Base-by-base conservation (phyloP, 768 basidiomycete genomes). In the Strobilomyces echinocephalus region DNA sequence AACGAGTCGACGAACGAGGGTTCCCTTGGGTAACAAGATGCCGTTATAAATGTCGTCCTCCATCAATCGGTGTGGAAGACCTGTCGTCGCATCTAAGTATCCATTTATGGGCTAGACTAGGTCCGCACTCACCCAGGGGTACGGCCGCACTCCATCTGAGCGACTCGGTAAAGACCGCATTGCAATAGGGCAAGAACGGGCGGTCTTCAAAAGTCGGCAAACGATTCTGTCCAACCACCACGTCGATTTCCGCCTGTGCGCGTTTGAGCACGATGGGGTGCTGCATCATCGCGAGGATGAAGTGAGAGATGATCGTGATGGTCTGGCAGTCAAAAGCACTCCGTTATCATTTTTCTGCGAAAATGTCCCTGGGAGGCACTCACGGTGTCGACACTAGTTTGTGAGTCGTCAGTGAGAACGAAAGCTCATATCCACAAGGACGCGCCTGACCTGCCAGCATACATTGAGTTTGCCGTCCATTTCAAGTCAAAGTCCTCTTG, bases 401-500 rank as follows among this genome's bases (percentile, higher is more conserved):
- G 15, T 8, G 12, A 33, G 16, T 16, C 31, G 40, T 47, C 34
- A 48, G 31, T 12, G 28, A 50, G 9, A 6, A 14, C 21, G 21
- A 34, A 28, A 33, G 34, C 14, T 4, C 7, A 45, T n/a, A n/a
- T 5, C 12, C 8, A 8, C 15, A 5, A 51, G 16, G 14, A 52
- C 36, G 15, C 11, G 50, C 4, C 53, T 35, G 38, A 62, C 72
- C 59, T 64, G 67, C 73, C 73, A 7, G 76, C 72, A 63, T 86
- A 89, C 84, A 90, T 88, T 30, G 87, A 88, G 65, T 89, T 88
- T n/a, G 88, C 88, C 1, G 85, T 82, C 85, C 87, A 87, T 54
- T 85, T 84, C 43, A 89, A 72, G 59, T 90, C 87, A 56, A 82
- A 82, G 60, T 87, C 84, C 42, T 77, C 79, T 50, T 68, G 64